phyloP scores from a whole-genome alignment of 257 asterid genomes.

The Solanum pimpinellifolium region DNA sequence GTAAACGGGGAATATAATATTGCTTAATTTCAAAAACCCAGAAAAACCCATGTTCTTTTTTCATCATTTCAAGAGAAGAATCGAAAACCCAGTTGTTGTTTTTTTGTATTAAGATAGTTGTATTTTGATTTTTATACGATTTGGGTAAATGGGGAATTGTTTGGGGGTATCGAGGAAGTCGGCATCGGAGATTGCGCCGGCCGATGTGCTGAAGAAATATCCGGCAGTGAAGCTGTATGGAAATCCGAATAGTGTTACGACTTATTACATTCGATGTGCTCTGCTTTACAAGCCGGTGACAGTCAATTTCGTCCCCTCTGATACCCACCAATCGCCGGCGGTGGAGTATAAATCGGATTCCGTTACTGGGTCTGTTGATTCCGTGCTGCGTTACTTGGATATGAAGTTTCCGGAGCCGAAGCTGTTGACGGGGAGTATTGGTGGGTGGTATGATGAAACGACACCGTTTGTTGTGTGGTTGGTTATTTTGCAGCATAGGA shows the following conservation, averaged over 20 bases:
- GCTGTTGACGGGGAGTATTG: constrained; percentile 5
- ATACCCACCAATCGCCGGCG: constrained; percentile 46
- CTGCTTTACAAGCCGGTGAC: constrained; percentile 72
- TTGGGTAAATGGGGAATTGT: constrained; percentile 66
- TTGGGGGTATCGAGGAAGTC: constrained; percentile 35
- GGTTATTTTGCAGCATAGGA: constrained; percentile 77
- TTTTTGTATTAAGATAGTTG: not conserved
- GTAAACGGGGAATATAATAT: not conserved
- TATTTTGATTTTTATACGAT: not conserved
- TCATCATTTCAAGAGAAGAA: not conserved
- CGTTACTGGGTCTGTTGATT: constrained; percentile 73
- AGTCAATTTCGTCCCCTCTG: constrained; percentile 49
- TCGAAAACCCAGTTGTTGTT: not conserved
- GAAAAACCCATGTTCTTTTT: not conserved
- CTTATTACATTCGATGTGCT: constrained; percentile 73
- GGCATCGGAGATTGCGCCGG: constrained; percentile 71
- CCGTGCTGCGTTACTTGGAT: constrained; percentile 54
- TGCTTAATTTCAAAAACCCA: not conserved
- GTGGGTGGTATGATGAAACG: constrained; percentile 72
- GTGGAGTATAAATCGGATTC: constrained; percentile 53
- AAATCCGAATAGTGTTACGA: constrained; percentile 41
- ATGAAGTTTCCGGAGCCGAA: constrained; percentile 82
- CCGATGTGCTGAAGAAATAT: constrained; percentile 35
- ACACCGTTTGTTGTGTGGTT: constrained; percentile 92
- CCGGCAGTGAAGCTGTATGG: constrained; percentile 79